Percentiles rank a stretch among this genome's conserved stretches.
Evolutionary conservation across 805 yeast genomes (phyloP).

Genomic region (Candida pini): DNA sequence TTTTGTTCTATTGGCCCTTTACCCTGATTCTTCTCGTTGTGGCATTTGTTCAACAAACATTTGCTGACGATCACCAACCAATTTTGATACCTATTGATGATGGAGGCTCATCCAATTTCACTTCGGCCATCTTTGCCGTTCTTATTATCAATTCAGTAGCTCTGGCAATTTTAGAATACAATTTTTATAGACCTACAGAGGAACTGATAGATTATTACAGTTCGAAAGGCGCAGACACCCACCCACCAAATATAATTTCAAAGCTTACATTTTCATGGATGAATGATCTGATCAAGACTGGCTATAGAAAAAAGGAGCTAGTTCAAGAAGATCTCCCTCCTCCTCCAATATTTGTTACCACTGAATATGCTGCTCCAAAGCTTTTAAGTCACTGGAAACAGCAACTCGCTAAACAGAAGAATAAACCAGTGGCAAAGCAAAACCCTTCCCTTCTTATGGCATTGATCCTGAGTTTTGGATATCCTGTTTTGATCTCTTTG

Average conservation of each 20-base stretch:
- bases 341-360: conserved; percentile 34
- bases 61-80: conserved; percentile 24
- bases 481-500: conserved; percentile 29
- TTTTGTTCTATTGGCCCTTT: conserved; percentile 38
- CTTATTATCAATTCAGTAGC: conserved; percentile 26
- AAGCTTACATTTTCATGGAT: conserved; percentile 85
- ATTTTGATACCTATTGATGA: conserved; percentile 7
- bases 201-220: conserved; percentile 31
- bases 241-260: conserved; percentile 59
- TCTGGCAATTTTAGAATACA: conserved; percentile 36
- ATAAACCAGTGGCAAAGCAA: conserved; percentile 17
- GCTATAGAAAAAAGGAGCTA: conserved; percentile 35
- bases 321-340: conserved; percentile 37
- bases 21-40: conserved; percentile 10
- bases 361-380: conserved; percentile 27
- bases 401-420: conserved; percentile 20
- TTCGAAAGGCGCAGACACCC: conserved; percentile 22
- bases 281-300: conserved; percentile 75
- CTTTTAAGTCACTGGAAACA: conserved; percentile 31
- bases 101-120: conserved; percentile 1
- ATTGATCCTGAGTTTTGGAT: conserved; percentile 33
- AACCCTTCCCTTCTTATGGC: conserved; percentile 30
- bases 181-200: conserved; percentile 32
- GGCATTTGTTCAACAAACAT: conserved; percentile 20
- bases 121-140: conserved; percentile 22